Conservation (phyloP, 305 asterid genomes). For the Fraxinus nigra region DNA sequence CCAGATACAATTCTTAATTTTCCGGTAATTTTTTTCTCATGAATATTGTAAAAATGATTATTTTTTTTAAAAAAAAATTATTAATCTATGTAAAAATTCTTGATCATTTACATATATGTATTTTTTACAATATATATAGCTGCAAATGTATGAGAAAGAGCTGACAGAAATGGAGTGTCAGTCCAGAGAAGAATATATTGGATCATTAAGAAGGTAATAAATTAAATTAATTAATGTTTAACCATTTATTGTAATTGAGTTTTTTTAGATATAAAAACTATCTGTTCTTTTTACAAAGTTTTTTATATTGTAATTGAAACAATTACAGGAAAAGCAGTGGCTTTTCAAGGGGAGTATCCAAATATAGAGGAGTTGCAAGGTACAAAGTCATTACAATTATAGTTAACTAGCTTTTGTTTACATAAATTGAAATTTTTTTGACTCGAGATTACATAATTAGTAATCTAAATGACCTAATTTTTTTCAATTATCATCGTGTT, state of each 20-base stretch:
- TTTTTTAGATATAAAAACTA: background rate
- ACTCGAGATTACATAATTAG: background rate
- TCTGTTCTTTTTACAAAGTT: background rate
- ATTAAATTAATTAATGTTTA: background rate
- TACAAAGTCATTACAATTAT: constrained; percentile 9
- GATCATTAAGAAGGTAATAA: constrained; percentile 65
- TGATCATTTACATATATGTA: background rate
- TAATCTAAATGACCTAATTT: background rate
- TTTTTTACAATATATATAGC: constrained; percentile 29
- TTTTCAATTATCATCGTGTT: background rate
- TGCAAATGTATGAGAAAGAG: constrained; percentile 65
- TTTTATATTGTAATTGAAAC: background rate
- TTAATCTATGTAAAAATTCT: background rate
- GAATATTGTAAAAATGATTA: background rate
- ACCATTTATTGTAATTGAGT: background rate
- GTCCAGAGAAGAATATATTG: constrained; percentile 83
- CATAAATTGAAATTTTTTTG: background rate
- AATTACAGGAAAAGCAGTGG: constrained; percentile 71
- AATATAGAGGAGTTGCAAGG: constrained; percentile 92
- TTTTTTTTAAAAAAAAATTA: background rate
- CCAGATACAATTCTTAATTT: constrained; percentile 74
- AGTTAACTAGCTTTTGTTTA: background rate
- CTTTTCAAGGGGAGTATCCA: constrained; percentile 80
- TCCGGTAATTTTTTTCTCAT: constrained; percentile 41
- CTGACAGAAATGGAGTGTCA: constrained; percentile 60